phyloP scores from a whole-genome alignment of 495 filamentous ascomycete species.

The Gamarada debralockiae region DNA sequence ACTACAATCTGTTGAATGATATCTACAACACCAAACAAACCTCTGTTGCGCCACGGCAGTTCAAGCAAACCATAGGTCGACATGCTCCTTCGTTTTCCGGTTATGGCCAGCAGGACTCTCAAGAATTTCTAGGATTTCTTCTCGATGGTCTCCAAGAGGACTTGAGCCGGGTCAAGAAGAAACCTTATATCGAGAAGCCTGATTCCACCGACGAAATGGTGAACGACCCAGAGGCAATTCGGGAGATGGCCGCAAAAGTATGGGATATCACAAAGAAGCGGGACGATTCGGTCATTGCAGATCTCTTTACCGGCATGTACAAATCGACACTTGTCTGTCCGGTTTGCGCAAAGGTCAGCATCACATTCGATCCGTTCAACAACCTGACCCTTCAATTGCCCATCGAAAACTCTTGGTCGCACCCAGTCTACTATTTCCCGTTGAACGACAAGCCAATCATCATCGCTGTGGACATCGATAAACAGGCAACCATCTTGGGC shows the following conservation, averaged over 20 bases:
- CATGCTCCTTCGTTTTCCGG: conserved; percentile 84
- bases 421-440: conserved; percentile 70
- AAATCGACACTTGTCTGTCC: conserved; percentile 95
- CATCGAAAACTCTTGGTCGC: conserved; percentile 71
- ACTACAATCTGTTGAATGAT: conserved; percentile 65
- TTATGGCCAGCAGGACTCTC: conserved; percentile 94
- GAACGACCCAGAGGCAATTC: conserved; percentile 68
- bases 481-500: conserved; percentile 64
- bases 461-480: conserved; percentile 86
- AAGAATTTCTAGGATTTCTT: conserved; percentile 95
- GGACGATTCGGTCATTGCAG: conserved; percentile 91
- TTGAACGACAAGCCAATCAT: conserved; percentile 58
- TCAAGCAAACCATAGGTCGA: conserved; percentile 77
- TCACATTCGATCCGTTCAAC: conserved; percentile 98
- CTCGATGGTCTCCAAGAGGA: conserved; percentile 95
- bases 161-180: conserved; percentile 87
- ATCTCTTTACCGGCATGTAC: conserved; percentile 95
- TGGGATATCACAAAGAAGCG: conserved; percentile 90
- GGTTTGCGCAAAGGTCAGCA: conserved; percentile 88
- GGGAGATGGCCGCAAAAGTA: conserved; percentile 77
- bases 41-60: conserved; percentile 67
- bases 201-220: conserved; percentile 98
- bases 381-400: conserved; percentile 89
- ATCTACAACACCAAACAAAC: conserved; percentile 62
- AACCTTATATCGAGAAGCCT: conserved; percentile 96